Evolutionary conservation across 1,284 basidiomycete species (phyloP), one percentile per base, ranked within the genome.

Genomic region (Pholiota adiposa): DNA sequence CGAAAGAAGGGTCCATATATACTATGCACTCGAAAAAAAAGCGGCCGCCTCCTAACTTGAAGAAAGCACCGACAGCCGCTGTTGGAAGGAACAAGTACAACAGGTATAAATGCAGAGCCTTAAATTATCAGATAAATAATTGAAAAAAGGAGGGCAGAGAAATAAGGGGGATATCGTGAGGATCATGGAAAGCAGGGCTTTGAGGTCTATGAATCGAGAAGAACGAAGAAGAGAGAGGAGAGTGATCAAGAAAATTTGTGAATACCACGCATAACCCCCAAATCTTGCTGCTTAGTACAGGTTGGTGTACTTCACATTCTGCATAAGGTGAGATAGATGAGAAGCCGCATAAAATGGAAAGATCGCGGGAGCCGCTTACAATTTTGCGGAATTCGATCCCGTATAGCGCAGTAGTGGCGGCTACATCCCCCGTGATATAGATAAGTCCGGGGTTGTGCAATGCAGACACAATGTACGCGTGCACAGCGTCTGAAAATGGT

Each of bases 351-450:
- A 11, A 31, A 31, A 11, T 5, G 29, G 5, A 31, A 31, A 31
- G 29, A 41, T 7, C 21, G n/a, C 5, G 11, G 21, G 9, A 14
- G 6, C 1, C 12, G 25, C 50, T 41, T 18, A 59, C 56, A 3
- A 58, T 40, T 46, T 21, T 19, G 1, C 40, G 56, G 40, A 58
- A 52, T 12, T 58, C 40, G n/a, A 51, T 18, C 2, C 49, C 56
- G 29, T 33, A 52, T 8, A 27, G 16, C 3, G 38, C 56, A 40
- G 38, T 36, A 18, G 56, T 52, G 19, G 56, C 56, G 19, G 8
- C 41, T 9, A 58, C 41, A 27, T 52, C 56, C 16, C 50, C 56
- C 1, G 56, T 58, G 4, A 58, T 41, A 19, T 23, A 58, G 25
- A 58, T 34, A 11, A 36, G 34, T 4, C 40, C 16, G 2, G 54